Evolutionary conservation across 345 rosid species (phyloP), one percentile per base, ranked within the genome.

Genomic region (Bruguiera sexangula): DNA sequence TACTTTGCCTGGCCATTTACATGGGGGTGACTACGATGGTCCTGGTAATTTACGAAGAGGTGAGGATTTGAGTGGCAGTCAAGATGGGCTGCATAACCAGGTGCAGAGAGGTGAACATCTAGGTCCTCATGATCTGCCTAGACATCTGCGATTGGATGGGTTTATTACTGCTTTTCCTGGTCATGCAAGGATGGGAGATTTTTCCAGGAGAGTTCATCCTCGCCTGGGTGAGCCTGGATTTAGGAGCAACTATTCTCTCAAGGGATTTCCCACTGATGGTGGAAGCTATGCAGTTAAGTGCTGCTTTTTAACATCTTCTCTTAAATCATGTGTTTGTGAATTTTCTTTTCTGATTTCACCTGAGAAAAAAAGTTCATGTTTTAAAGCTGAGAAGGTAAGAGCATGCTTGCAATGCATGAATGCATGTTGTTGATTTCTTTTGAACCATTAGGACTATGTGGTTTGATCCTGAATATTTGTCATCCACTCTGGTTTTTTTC

Each of bases 151-250:
- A 37, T 55, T 68, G 48, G 82, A 75, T 60, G 84, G 78, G 60
- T 67, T 78, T 73, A 76, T 79, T 64, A 82, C 82, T 69, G 71
- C 74, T 60, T 73, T 78, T 67, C 77, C 79, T 69, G 73, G 79
- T 55, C 85, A 70, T 66, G 68, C 78, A 63, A 77, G 65, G 56
- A 77, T 79, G 79, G 86, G 83, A 66, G 86, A 85, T 37, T 74
- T 76, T 13, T 74, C 69, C 60, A 82, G 82, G 55, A 74, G 82
- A 11, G 82, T 81, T 53, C 80, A 62, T 60, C 77, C 74, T 18
- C 82, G 74, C 31, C 81, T 75, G 80, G 89, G 88, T 65, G 92
- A 86, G 66, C 85, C 87, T 32, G 90, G 93, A 67, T 86, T 81
- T 64, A 82, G 90, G 57, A 85, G 90, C 77, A 81, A 67, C 81